Evolutionary conservation across 2,329 filamentous ascomycete genomes (phyloP).

Genomic region (Tricladium varicosporioides): DNA sequence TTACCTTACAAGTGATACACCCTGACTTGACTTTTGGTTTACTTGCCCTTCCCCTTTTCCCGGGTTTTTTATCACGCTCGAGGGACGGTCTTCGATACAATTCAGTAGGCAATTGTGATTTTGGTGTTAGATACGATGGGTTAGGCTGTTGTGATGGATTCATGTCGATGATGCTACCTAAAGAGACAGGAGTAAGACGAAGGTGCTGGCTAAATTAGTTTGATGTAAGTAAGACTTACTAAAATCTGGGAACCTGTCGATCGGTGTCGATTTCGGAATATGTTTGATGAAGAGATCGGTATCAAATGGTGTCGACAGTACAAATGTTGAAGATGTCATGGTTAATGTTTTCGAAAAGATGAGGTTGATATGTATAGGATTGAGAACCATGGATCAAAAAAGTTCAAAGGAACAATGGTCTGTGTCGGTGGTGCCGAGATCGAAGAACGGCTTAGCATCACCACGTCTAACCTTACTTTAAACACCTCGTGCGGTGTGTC

Average conservation of each 20-base stretch:
- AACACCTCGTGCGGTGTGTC: background rate
- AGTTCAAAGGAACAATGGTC: background rate
- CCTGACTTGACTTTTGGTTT: conserved; percentile 61
- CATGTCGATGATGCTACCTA: background rate
- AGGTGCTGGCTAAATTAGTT: background rate
- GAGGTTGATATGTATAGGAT: background rate
- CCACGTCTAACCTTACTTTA: background rate
- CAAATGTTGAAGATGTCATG: background rate
- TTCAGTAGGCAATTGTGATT: conserved; percentile 16
- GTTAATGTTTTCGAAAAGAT: background rate
- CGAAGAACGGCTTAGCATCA: background rate
- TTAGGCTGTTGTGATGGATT: background rate
- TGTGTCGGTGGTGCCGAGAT: background rate
- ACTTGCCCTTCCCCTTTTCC: conserved; percentile 28
- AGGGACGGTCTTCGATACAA: conserved; percentile 19
- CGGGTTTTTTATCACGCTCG: conserved; percentile 15
- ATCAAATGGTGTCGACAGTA: background rate
- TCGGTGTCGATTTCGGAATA: background rate
- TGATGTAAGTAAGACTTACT: background rate
- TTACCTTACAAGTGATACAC: conserved; percentile 67
- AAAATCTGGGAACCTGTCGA: background rate
- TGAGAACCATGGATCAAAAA: background rate
- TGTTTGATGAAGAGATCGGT: background rate
- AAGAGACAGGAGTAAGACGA: background rate
- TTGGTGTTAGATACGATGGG: conserved; percentile 3